Conservation (phyloP, 164 flowering plant genomes). For the Kingdonia uniflora region DNA sequence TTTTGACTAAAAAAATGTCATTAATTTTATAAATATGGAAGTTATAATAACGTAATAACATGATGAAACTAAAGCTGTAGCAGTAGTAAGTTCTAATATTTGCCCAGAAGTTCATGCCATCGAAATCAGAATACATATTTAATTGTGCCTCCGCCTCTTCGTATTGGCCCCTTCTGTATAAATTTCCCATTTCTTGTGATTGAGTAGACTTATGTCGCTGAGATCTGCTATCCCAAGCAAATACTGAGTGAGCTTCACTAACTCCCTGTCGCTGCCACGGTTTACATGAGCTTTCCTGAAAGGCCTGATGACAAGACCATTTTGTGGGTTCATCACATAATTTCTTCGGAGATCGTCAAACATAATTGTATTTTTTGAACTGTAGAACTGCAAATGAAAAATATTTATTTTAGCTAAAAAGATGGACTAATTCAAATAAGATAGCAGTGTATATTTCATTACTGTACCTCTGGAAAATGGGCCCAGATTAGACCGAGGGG, state of each 20-base stretch:
- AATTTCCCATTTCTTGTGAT: slow-evolving; percentile 68
- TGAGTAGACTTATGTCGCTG: slow-evolving; percentile 60
- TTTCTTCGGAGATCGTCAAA: slow-evolving; percentile 91
- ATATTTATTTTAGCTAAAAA: background rate
- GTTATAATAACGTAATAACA: too few relatives aligned
- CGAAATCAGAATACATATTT: slow-evolving; percentile 5
- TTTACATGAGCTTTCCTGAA: slow-evolving; percentile 80
- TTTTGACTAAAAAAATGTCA: too few relatives aligned
- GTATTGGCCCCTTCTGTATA: slow-evolving; percentile 44
- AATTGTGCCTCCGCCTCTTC: slow-evolving; percentile 61
- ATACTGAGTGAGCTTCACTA: slow-evolving; percentile 81
- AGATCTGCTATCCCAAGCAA: slow-evolving; percentile 90
- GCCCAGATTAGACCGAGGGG: slow-evolving; percentile 98
- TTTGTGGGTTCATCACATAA: slow-evolving; percentile 96
- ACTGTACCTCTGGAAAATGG: slow-evolving; percentile 67
- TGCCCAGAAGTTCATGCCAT: too few relatives aligned
- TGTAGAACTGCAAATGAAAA: slow-evolving; percentile 53
- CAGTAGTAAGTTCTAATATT: too few relatives aligned
- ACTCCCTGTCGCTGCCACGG: slow-evolving; percentile 71
- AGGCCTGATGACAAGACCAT: slow-evolving; percentile 79
- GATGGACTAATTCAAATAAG: too few relatives aligned
- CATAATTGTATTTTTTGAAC: slow-evolving; percentile 82
- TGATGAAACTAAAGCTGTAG: too few relatives aligned
- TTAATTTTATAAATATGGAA: too few relatives aligned
- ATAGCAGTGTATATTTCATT: background rate